Evolutionary conservation across 345 rosid species (phyloP).

Genomic region (Raphanus raphanistrum): DNA sequence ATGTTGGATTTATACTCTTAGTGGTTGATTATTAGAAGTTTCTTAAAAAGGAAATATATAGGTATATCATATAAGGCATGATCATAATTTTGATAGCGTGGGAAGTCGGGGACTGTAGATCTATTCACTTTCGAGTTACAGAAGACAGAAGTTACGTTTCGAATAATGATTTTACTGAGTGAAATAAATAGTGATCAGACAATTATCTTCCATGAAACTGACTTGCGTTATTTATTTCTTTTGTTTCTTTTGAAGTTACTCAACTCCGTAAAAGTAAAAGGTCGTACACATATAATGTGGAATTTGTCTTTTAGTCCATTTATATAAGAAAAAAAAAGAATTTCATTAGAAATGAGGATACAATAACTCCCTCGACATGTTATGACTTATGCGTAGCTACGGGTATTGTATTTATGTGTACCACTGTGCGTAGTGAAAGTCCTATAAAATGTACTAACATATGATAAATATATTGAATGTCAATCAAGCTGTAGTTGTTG

Average conservation of each 20-base stretch:
- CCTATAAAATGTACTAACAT: slow-evolving; percentile 8
- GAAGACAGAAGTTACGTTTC: slow-evolving; percentile 29
- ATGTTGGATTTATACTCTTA: not conserved
- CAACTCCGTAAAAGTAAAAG: slow-evolving; percentile 39
- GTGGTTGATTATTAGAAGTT: not conserved
- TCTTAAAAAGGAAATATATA: slow-evolving; percentile 28
- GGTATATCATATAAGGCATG: not conserved
- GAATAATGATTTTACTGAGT: slow-evolving; percentile 28
- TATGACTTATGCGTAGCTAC: slow-evolving; percentile 26
- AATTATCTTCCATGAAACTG: slow-evolving; percentile 33
- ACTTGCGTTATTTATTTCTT: slow-evolving; percentile 37
- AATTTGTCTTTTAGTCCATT: not conserved
- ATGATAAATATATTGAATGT: not conserved
- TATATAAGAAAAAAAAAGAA: not conserved
- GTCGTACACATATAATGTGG: slow-evolving; percentile 5
- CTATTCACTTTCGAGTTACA: slow-evolving; percentile 9
- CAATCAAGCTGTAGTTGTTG: slow-evolving; percentile 24
- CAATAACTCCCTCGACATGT: slow-evolving; percentile 29
- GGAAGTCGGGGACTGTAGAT: slow-evolving; percentile 29
- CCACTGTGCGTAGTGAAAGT: slow-evolving; percentile 30
- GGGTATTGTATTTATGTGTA: slow-evolving; percentile 33
- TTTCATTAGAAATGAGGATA: not conserved
- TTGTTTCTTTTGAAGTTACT: slow-evolving; percentile 30
- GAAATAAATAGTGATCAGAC: slow-evolving; percentile 41
- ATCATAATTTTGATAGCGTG: slow-evolving; percentile 25